A percentile compares a stretch with the other conserved stretches of the same genome.
These are phyloP conservation scores for Podila epicladia DNA, from an alignment of 192 early-diverging fungal species.

Conservation along the genomic window DNA sequence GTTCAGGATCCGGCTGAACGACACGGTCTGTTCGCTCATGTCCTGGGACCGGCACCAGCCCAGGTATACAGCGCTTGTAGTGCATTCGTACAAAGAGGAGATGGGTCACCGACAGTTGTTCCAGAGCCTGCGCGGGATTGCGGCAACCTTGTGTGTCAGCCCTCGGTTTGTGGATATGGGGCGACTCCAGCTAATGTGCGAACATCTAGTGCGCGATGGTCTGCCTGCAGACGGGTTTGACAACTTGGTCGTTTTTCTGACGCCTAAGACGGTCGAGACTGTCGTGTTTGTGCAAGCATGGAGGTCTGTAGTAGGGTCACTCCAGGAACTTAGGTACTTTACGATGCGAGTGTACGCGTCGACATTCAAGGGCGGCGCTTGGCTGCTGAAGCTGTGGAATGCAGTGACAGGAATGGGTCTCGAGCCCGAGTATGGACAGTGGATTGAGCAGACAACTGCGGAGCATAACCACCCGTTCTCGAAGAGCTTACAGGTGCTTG, in stretches of 20 bases:
- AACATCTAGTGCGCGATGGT: background rate
- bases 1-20: constrained; percentile 1
- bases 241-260: background rate
- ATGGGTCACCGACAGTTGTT: background rate
- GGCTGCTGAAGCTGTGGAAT: background rate
- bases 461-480: background rate
- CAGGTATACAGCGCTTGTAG: background rate
- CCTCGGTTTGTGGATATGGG: background rate
- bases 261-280: background rate
- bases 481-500: background rate
- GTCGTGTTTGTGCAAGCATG: background rate
- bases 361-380: background rate
- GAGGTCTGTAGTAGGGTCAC: background rate
- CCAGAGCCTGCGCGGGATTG: background rate
- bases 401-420: background rate
- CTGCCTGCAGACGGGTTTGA: background rate
- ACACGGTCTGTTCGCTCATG: background rate
- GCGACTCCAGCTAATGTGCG: background rate
- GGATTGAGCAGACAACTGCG: background rate
- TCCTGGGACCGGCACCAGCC: background rate
- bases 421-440: background rate
- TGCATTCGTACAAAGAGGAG: background rate
- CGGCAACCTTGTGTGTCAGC: background rate
- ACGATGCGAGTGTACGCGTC: background rate
- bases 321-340: background rate